These are phyloP conservation scores for Boletus smithii DNA, from an alignment of 1,284 basidiomycete genomes.

Conservation along the genomic window DNA sequence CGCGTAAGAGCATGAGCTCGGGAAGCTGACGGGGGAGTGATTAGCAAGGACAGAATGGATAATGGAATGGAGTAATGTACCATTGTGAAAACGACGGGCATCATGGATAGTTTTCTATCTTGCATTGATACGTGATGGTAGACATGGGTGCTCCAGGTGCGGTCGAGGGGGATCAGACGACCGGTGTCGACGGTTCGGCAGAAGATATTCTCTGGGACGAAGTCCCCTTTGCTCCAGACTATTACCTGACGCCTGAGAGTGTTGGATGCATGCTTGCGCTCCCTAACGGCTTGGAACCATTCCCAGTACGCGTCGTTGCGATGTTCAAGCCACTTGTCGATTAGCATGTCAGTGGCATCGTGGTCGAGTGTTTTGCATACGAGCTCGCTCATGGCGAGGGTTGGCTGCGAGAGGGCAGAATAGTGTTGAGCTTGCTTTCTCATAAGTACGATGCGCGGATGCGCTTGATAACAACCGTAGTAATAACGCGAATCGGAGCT, in stretches of 20 bases:
- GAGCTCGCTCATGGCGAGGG: conserved; percentile 67
- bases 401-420: conserved; percentile 62
- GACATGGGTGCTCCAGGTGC: conserved; percentile 75
- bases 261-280: conserved; percentile 53
- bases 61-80: conserved; percentile 36
- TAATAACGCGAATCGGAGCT: background rate
- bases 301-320: conserved; percentile 69
- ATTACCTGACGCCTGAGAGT: conserved; percentile 55
- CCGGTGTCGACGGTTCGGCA: conserved; percentile 72
- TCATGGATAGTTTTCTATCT: conserved; percentile 67
- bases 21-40: conserved; percentile 48
- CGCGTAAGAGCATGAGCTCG: conserved; percentile 70
- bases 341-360: conserved; percentile 68
- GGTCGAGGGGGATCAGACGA: conserved; percentile 68
- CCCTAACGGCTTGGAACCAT: conserved; percentile 66
- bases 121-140: conserved; percentile 72
- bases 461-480: conserved; percentile 14
- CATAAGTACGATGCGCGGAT: conserved; percentile 20
- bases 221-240: conserved; percentile 73
- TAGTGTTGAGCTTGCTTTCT: conserved; percentile 41
- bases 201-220: conserved; percentile 72
- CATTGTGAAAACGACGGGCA: conserved; percentile 76
- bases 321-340: conserved; percentile 78
- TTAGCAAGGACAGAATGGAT: conserved; percentile 10
- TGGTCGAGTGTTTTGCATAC: conserved; percentile 71